phyloP scores from a whole-genome alignment of 2,329 filamentous ascomycete genomes.

The Teratosphaeria nubilosa region DNA sequence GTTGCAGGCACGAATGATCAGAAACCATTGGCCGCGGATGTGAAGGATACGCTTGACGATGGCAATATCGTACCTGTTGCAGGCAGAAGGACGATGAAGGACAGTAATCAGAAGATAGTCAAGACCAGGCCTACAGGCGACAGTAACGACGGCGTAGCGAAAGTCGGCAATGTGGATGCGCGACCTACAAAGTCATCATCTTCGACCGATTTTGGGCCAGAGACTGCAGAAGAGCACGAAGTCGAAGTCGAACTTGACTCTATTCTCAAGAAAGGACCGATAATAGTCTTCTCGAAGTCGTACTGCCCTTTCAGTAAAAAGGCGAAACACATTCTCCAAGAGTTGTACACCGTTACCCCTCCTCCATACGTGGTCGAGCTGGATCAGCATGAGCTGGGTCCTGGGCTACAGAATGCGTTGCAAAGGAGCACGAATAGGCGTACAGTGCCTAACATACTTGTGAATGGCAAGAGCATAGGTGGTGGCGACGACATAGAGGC shows the following conservation, averaged over 20 bases:
- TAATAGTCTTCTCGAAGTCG: conserved; percentile 92
- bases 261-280: conserved; percentile 75
- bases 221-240: conserved; percentile 51
- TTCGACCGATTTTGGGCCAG: conserved; percentile 28
- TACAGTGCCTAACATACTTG: conserved; percentile 86
- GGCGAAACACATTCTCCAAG: conserved; percentile 74
- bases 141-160: conserved; percentile 34
- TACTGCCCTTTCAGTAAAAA: conserved; percentile 81
- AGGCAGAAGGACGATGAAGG: conserved; percentile 43
- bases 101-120: conserved; percentile 20
- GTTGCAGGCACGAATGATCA: conserved; percentile 39
- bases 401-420: conserved; percentile 59
- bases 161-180: conserved; percentile 33
- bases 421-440: conserved; percentile 63
- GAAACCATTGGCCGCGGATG: neutral
- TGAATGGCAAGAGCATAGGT: conserved; percentile 81
- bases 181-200: conserved; percentile 24
- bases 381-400: conserved; percentile 68
- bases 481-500: conserved; percentile 77
- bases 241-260: conserved; percentile 62
- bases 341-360: conserved; percentile 75
- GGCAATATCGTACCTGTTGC: conserved; percentile 33
- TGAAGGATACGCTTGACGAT: conserved; percentile 10
- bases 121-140: conserved; percentile 23
- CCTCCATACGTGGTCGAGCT: conserved; percentile 82